Conservation (phyloP, 768 basidiomycete genomes). For the Cystoderma amianthinum region DNA sequence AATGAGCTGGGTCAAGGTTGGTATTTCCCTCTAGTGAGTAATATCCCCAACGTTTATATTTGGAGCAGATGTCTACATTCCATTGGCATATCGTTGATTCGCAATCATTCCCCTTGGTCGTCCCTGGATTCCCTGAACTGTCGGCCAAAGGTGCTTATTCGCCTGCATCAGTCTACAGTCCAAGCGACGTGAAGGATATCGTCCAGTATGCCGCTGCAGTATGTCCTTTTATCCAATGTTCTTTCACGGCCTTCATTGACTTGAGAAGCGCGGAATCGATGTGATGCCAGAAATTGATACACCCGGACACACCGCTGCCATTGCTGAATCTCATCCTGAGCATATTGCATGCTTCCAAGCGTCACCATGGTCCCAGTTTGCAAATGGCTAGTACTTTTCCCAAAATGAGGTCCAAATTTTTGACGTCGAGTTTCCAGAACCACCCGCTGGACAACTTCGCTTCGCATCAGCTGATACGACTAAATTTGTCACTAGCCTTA, state of each 20-base stretch:
- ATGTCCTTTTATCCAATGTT: too few species aligned
- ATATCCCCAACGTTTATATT: background rate
- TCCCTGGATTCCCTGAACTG: conserved; percentile 55
- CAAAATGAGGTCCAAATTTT: background rate
- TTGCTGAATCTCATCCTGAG: conserved; percentile 64
- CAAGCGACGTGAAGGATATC: conserved; percentile 49
- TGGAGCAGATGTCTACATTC: conserved; percentile 56
- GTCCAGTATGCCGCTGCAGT: conserved; percentile 66
- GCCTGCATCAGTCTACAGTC: conserved; percentile 40
- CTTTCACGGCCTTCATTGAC: background rate
- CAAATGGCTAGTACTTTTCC: conserved; percentile 29
- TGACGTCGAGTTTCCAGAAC: conserved; percentile 34
- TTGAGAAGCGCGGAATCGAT: conserved; percentile 74
- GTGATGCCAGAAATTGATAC: conserved; percentile 74
- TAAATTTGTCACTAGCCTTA: conserved; percentile 50
- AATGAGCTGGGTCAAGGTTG: conserved; percentile 70
- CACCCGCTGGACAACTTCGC: conserved; percentile 80
- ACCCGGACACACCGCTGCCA: conserved; percentile 75
- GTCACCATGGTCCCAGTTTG: conserved; percentile 55
- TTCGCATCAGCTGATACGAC: conserved; percentile 53
- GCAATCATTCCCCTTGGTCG: conserved; percentile 71
- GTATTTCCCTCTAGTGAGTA: conserved; percentile 5
- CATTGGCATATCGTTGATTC: conserved; percentile 86
- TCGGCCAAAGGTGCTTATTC: conserved; percentile 66
- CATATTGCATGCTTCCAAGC: conserved; percentile 63